A percentile compares a stretch with the other conserved stretches of the same genome.
Evolutionary conservation across 768 basidiomycete genomes (phyloP).

Genomic region (Clathrus columnatus): DNA sequence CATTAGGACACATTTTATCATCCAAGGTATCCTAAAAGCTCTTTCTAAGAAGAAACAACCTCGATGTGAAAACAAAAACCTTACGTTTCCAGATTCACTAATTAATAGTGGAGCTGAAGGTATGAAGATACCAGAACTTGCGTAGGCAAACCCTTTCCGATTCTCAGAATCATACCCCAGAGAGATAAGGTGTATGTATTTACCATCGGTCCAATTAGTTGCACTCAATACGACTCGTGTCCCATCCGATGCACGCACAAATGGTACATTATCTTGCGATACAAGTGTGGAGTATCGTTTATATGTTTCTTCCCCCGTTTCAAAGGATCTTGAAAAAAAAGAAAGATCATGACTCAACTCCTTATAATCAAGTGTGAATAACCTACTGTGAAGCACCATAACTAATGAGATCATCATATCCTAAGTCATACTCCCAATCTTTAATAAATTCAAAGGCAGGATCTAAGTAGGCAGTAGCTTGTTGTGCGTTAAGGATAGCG

Average conservation of each 20-base stretch:
- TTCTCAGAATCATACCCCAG: not conserved
- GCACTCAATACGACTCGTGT: slow-evolving; percentile 60
- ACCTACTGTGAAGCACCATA: slow-evolving; percentile 59
- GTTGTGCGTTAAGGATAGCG: slow-evolving; percentile 46
- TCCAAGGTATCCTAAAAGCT: slow-evolving; percentile 57
- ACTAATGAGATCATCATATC: slow-evolving; percentile 49
- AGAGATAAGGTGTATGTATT: slow-evolving; percentile 4
- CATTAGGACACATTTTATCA: slow-evolving; percentile 53
- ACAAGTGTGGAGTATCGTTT: slow-evolving; percentile 47
- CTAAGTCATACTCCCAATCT: slow-evolving; percentile 51
- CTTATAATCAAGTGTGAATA: no score
- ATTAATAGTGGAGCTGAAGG: slow-evolving; percentile 50
- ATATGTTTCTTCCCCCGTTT: slow-evolving; percentile 44
- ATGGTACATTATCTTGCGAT: slow-evolving; percentile 37
- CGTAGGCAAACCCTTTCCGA: slow-evolving; percentile 47
- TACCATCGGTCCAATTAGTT: slow-evolving; percentile 61
- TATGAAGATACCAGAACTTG: slow-evolving; percentile 36
- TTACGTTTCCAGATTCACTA: slow-evolving; percentile 38
- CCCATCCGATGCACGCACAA: slow-evolving; percentile 42
- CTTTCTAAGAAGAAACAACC: not conserved
- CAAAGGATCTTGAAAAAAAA: slow-evolving; percentile 30
- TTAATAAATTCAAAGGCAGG: slow-evolving; percentile 46
- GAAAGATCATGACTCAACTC: not conserved
- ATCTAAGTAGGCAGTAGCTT: slow-evolving; percentile 37
- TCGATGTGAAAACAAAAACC: not conserved